Evolutionary conservation across 169 alveolate species (phyloP).

Genomic region (Cryptosporidium canis): DNA sequence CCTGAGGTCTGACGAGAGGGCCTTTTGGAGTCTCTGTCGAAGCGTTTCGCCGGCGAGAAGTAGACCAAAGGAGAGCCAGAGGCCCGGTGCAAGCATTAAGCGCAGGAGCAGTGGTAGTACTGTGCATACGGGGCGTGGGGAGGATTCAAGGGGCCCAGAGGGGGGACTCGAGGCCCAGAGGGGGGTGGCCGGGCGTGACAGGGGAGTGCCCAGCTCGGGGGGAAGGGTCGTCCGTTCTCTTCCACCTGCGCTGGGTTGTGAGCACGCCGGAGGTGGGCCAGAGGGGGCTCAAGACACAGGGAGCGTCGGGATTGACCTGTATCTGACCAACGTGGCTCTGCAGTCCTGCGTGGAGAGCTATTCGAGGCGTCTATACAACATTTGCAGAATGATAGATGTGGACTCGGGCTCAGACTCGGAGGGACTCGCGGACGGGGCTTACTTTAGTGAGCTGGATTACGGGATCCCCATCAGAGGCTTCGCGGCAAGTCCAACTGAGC

Average conservation of each 20-base stretch:
- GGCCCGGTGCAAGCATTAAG: background rate
- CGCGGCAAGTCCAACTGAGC: background rate
- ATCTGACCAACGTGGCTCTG: background rate
- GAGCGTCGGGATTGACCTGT: background rate
- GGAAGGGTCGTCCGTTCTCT: conserved; percentile 1
- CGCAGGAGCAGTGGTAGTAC: background rate
- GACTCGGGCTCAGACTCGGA: conserved; percentile 34
- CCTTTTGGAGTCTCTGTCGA: conserved; percentile 35
- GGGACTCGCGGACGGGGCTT: background rate
- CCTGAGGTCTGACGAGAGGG: conserved; percentile 13
- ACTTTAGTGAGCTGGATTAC: background rate
- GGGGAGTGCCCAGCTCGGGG: background rate
- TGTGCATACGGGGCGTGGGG: background rate
- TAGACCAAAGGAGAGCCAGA: background rate
- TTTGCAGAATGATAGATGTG: conserved; percentile 20
- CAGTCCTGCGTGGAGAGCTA: conserved; percentile 17
- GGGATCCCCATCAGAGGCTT: background rate
- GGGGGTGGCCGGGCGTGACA: background rate
- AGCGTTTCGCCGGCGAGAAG: conserved; percentile 45
- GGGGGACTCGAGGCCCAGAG: no score
- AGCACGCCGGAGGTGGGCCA: background rate
- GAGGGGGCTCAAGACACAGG: background rate
- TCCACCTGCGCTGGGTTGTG: conserved; percentile 4
- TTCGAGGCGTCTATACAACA: conserved; percentile 11
- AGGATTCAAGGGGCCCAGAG: background rate